phyloP scores from a whole-genome alignment of 805 yeast genomes.

The Grigorovia yakushimaensis region DNA sequence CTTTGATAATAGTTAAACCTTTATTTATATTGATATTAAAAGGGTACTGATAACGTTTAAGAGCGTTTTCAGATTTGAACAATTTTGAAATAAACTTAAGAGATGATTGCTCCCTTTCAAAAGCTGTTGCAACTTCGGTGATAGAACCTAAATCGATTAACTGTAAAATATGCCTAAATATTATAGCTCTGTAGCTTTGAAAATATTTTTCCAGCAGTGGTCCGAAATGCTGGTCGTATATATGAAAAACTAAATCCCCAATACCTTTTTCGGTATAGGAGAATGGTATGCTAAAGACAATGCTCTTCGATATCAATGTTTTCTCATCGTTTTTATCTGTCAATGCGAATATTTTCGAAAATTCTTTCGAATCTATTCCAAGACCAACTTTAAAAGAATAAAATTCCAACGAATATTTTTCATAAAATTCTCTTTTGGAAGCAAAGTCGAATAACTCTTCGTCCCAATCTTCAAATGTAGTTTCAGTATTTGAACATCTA shows the following conservation, averaged over 20 bases:
- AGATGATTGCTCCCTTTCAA: slow-evolving; percentile 4
- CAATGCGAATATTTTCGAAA: neutral
- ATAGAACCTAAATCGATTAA: neutral
- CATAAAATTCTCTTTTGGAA: slow-evolving; percentile 8
- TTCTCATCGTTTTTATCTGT: neutral
- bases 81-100: slow-evolving; percentile 2
- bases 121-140: slow-evolving; percentile 3
- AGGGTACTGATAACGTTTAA: slow-evolving; percentile 11
- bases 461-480: slow-evolving; percentile 10
- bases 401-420: slow-evolving; percentile 9
- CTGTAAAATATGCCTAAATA: neutral
- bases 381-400: neutral
- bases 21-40: slow-evolving; percentile 8
- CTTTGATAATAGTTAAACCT: slow-evolving; percentile 7
- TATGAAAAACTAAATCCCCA: too few species aligned
- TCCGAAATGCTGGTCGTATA: slow-evolving; percentile 8
- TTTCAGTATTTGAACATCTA: neutral
- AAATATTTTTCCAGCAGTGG: slow-evolving; percentile 3
- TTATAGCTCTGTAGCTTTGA: neutral
- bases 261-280: slow-evolving; percentile 11
- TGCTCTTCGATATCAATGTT: neutral
- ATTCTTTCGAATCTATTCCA: neutral
- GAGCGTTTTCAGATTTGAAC: slow-evolving; percentile 1
- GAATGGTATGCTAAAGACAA: slow-evolving; percentile 9
- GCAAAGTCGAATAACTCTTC: slow-evolving; percentile 14